Base-by-base conservation (phyloP, 1,139 yeast species). In the Blastobotrys arbuscula region DNA sequence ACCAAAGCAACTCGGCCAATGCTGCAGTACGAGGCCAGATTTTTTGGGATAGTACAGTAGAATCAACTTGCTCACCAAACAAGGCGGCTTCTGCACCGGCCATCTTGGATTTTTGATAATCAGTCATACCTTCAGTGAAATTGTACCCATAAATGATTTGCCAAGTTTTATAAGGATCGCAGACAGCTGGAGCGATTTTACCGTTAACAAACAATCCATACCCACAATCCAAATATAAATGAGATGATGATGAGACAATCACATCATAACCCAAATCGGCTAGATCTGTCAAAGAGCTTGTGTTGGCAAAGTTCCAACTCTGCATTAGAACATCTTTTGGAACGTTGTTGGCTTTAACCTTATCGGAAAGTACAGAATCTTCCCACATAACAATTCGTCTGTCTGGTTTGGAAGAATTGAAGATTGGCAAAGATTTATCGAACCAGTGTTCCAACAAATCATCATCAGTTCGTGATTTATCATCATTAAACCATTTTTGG, bases 21-120 rank as follows among this genome's bases (percentile, higher is more conserved):
- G 78, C 75, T 1, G 75, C 76, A 2, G 73, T 52, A 35, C 78
- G 57, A 1, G 78, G 76, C 78, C 78, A 75, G 18, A 72, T 56
- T 55, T 65, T 69, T 18, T 59, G 58, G n/a, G 70, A 70, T 28
- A 72, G 54, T 9, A 67, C 69, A 1, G 62, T 51, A 6, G 66
- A 58, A 54, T 74, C 78, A 3, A 63, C 67, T 53, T 69, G 73
- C 52, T 73, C 78, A 0, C 74, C 59, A 76, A 77, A 75, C 21
- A 72, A 57, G 0, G 73, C 67, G 3, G 63, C 74, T 50, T 73
- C 76, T 1, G 71, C 76, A 3, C 78, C 79, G 30, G 70, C 50
- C 18, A 75, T 61, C 45, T 66, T 73, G 5, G 50, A 38, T 16
- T 51, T 50, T 53, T 74, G 69, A 13, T 46, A 39, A 1, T 48